Evolutionary conservation across 2,329 filamentous ascomycete species (phyloP).

Genomic region (Cadophora gregata): DNA sequence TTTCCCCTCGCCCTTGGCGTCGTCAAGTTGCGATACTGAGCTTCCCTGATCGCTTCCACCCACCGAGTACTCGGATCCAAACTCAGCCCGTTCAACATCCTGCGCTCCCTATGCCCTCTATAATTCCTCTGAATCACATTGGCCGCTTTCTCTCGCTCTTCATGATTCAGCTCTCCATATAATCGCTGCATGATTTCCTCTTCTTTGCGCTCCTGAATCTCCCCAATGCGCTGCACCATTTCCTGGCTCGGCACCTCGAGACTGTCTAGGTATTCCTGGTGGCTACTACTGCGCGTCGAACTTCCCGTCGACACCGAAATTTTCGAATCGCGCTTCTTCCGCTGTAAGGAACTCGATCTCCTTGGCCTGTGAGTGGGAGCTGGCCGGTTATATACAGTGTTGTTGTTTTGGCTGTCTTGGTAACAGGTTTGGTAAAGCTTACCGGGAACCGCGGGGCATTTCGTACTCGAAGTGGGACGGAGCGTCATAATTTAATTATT

Average conservation of each 20-base stretch:
- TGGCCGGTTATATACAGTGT: not conserved
- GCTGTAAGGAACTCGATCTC: not conserved
- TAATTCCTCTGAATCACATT: constrained; percentile 73
- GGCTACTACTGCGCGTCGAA: constrained; percentile 29
- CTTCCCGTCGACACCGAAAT: constrained; percentile 33
- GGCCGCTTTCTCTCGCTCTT: constrained; percentile 56
- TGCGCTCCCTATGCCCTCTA: constrained; percentile 74
- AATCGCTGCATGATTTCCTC: constrained; percentile 36
- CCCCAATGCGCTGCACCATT: constrained; percentile 55
- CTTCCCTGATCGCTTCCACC: constrained; percentile 58
- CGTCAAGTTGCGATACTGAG: constrained; percentile 59
- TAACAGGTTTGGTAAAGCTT: constrained; percentile 2
- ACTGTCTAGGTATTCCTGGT: constrained; percentile 43
- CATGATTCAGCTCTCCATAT: constrained; percentile 50
- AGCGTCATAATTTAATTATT: constrained; percentile 18
- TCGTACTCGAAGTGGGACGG: not conserved
- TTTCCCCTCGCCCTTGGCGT: constrained; percentile 47
- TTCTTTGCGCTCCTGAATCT: constrained; percentile 52
- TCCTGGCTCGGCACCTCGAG: constrained; percentile 40
- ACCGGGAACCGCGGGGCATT: constrained; percentile 10
- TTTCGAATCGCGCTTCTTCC: constrained; percentile 31
- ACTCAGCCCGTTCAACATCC: constrained; percentile 72
- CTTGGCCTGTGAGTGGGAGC: not conserved
- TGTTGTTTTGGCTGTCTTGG: not conserved
- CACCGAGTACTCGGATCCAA: constrained; percentile 49